Conservation (phyloP, 768 basidiomycete genomes). For the Pisolithus orientalis region DNA sequence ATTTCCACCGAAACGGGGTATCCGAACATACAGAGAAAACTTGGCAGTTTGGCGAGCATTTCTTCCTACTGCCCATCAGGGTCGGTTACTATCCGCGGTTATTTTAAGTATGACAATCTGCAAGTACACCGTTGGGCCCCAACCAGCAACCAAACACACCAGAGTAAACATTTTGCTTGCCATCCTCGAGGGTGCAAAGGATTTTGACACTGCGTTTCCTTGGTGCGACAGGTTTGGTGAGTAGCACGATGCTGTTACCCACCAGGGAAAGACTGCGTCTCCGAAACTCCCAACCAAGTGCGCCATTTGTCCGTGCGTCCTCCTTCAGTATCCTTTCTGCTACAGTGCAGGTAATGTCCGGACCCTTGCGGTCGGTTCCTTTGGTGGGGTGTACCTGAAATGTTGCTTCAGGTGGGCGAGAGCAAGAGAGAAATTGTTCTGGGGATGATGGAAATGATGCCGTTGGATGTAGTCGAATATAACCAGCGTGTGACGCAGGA, state of each 20-base stretch:
- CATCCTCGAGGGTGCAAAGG: conserved; percentile 64
- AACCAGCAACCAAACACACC: conserved; percentile 92
- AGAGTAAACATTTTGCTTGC: conserved; percentile 76
- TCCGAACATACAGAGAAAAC: conserved; percentile 63
- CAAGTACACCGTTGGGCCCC: conserved; percentile 35
- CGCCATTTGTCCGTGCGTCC: conserved; percentile 44
- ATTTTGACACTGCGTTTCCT: conserved; percentile 80
- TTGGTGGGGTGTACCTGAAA: conserved; percentile 94
- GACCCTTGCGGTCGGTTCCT: conserved; percentile 76
- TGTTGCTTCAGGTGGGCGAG: conserved; percentile 52
- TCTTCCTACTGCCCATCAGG: conserved; percentile 90
- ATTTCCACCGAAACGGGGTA: conserved; percentile 46
- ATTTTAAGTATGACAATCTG: too few species aligned
- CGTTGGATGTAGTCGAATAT: conserved; percentile 68
- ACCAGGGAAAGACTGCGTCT: conserved; percentile 85
- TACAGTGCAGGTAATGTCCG: conserved; percentile 35
- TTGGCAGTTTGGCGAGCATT: conserved; percentile 81
- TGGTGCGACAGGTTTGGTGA: conserved; percentile 62
- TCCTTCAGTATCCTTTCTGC: conserved; percentile 60
- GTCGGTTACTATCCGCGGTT: conserved; percentile 63
- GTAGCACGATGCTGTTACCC: conserved; percentile 7
- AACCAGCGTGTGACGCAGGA: conserved; percentile 77
- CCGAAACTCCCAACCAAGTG: conserved; percentile 75
- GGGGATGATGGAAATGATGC: conserved; percentile 84
- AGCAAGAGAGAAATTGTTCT: conserved; percentile 83